Evolutionary conservation across 257 asterid species (phyloP).

Genomic region (Solanum chiquidenum): DNA sequence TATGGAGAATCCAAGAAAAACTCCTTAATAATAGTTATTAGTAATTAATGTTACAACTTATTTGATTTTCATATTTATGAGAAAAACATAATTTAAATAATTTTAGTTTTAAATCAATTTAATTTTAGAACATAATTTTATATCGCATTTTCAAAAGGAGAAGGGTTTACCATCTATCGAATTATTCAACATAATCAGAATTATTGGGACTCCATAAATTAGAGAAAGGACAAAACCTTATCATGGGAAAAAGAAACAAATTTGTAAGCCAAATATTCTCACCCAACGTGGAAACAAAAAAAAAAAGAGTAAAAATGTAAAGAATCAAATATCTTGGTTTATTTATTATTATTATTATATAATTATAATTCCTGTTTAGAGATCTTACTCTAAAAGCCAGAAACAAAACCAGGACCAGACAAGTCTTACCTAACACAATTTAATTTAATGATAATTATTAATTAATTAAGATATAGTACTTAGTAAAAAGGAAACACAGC

Average conservation of each 20-base stretch:
- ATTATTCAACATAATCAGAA: background rate
- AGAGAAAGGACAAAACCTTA: background rate
- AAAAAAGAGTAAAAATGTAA: background rate
- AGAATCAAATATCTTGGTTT: background rate
- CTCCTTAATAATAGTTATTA: too few species aligned
- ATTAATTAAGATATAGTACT: background rate
- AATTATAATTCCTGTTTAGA: background rate
- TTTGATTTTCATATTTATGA: too few species aligned
- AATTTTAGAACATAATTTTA: too few species aligned
- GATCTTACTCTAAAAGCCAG: background rate
- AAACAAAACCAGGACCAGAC: background rate
- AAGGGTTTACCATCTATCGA: background rate
- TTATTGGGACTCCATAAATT: background rate
- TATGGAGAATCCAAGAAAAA: too few species aligned
- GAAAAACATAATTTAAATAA: too few species aligned
- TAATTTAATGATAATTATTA: background rate
- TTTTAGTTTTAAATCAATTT: too few species aligned
- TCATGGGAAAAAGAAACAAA: background rate
- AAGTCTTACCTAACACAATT: background rate
- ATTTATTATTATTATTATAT: background rate
- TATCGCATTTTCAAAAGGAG: too few species aligned
- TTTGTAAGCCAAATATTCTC: background rate
- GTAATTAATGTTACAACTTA: background rate
- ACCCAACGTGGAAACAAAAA: background rate
- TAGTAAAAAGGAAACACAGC: background rate